Conservation (phyloP, 208 protist species). For the Entamoeba invadens region DNA sequence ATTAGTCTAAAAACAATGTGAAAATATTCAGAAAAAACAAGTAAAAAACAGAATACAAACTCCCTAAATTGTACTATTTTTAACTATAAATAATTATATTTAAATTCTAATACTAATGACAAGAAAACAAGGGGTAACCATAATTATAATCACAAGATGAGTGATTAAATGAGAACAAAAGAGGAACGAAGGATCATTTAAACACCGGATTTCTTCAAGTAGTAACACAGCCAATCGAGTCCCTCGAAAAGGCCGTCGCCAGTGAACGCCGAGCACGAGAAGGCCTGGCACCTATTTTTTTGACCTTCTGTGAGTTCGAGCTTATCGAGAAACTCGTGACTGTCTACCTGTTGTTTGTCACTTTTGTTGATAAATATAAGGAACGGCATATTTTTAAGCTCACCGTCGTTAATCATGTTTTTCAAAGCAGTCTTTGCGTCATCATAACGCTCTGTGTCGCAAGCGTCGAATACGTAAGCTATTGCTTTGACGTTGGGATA, state of each 20-base stretch:
- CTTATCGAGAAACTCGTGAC: background rate
- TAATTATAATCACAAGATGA: no score
- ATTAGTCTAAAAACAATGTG: no score
- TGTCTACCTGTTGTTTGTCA: background rate
- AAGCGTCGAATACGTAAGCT: background rate
- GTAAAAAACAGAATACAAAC: no score
- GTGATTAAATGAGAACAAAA: no score
- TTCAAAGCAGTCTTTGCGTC: background rate
- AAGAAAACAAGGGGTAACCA: no score
- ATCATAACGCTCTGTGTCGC: background rate
- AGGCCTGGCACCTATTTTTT: background rate
- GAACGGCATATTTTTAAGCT: background rate
- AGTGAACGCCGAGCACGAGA: background rate
- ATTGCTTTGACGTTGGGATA: background rate
- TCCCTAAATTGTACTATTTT: no score
- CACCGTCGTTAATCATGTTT: background rate
- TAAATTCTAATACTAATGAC: no score
- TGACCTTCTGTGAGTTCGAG: background rate
- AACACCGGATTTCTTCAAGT: background rate
- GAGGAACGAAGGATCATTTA: background rate
- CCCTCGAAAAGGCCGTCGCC: background rate
- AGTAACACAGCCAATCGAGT: background rate
- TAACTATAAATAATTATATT: no score
- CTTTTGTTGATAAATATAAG: background rate
- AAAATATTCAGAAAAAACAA: no score